Percentiles rank a stretch among this genome's conserved stretches.
Evolutionary conservation across 305 asterid species (phyloP).

Genomic region (Rubia tinctorum): DNA sequence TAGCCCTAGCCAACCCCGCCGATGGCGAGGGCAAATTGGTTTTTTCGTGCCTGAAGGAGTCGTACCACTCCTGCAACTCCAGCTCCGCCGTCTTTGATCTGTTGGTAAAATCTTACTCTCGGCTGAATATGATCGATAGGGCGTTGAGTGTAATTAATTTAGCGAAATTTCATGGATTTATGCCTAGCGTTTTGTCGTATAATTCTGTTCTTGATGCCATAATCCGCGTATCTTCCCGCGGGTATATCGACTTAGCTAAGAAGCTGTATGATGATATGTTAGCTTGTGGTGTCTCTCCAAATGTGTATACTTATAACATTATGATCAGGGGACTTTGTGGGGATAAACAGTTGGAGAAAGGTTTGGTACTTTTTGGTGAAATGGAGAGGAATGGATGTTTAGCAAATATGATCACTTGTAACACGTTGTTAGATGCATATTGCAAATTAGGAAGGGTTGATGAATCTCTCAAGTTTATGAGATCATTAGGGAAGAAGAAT

Average conservation of each 20-base stretch:
- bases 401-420: conserved; percentile 77
- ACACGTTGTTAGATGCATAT: conserved; percentile 66
- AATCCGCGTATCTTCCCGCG: conserved; percentile 36
- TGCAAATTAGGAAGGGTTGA: conserved; percentile 53
- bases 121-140: conserved; percentile 58
- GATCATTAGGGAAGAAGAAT: conserved; percentile 49
- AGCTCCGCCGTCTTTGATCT: conserved; percentile 84
- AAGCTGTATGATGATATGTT: conserved; percentile 56
- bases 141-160: conserved; percentile 45
- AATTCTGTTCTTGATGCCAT: conserved; percentile 72
- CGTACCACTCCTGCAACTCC: conserved; percentile 63
- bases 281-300: conserved; percentile 51
- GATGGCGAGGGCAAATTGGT: conserved; percentile 40
- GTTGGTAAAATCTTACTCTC: conserved; percentile 60
- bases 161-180: conserved; percentile 63
- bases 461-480: conserved; percentile 40
- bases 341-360: conserved; percentile 40
- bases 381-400: conserved; percentile 73
- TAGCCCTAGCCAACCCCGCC: conserved; percentile 26
- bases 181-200: conserved; percentile 69
- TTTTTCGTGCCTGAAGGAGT: conserved; percentile 48
- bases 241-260: conserved; percentile 40
- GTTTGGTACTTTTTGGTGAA: conserved; percentile 42
- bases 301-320: conserved; percentile 76
- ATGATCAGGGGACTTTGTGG: conserved; percentile 72